Evolutionary conservation across 768 basidiomycete species (phyloP).

Genomic region (Tubosaeta sp.): DNA sequence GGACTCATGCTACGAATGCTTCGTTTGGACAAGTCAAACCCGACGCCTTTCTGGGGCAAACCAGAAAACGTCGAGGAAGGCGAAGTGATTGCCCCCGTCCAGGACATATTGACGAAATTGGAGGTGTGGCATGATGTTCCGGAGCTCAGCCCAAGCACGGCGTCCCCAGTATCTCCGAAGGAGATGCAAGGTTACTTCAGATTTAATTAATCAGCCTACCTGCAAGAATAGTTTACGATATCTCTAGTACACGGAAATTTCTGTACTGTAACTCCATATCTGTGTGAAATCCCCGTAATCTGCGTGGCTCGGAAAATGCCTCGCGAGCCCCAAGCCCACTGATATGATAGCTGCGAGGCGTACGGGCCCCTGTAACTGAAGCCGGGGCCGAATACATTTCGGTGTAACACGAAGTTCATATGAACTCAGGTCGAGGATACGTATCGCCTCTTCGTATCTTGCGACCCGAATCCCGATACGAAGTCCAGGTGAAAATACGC

Average conservation of each 20-base stretch:
- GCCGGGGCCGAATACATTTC: not conserved
- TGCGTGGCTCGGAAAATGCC: not conserved
- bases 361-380: not conserved
- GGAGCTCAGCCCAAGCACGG: not conserved
- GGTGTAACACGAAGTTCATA: not conserved
- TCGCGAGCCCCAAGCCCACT: not conserved
- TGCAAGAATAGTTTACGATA: not conserved
- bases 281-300: not conserved
- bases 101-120: conserved; percentile 16
- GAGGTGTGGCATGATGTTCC: conserved; percentile 15
- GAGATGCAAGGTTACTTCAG: not conserved
- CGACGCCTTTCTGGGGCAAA: conserved; percentile 10
- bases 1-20: conserved; percentile 13
- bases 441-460: not conserved
- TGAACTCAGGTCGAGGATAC: not conserved
- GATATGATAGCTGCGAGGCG: not conserved
- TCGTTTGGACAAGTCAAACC: conserved; percentile 10
- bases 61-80: conserved; percentile 3
- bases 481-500: not conserved
- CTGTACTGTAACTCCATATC: not conserved
- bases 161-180: not conserved
- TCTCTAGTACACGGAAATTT: not conserved
- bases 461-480: not conserved
- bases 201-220: not conserved
- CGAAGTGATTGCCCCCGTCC: not conserved